A percentile compares a stretch with the other conserved stretches of the same genome.
Evolutionary conservation across 106 monocot species (phyloP).

Genomic region (Agapanthus africanus): DNA sequence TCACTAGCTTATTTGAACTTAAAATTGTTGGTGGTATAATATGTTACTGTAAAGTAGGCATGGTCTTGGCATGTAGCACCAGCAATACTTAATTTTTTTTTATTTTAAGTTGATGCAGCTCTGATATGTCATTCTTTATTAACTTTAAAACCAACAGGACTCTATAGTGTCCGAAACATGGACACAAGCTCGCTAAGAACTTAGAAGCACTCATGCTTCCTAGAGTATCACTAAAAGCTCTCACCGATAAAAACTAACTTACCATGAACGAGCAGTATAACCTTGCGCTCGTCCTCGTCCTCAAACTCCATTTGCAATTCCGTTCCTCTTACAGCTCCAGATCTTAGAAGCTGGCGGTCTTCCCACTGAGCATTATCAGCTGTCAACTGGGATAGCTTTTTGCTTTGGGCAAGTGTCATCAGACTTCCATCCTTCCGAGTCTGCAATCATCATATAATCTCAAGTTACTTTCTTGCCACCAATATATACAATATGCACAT

Average conservation of each 20-base stretch:
- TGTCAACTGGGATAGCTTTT: constrained; percentile 88
- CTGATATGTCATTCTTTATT: no score
- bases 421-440: constrained; percentile 81
- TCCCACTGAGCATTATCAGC: constrained; percentile 99
- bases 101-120: no score
- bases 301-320: constrained; percentile 95
- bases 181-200: no score
- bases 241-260: no score
- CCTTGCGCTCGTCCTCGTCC: constrained; percentile 96
- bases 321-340: constrained; percentile 96
- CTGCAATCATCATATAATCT: constrained; percentile 26
- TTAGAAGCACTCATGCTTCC: not conserved
- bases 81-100: no score
- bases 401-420: constrained; percentile 96
- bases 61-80: no score
- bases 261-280: constrained; percentile 99
- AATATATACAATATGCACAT: no score
- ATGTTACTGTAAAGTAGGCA: no score
- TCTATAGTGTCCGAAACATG: no score
- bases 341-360: constrained; percentile 87
- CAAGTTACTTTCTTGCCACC: not conserved
- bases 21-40: no score
- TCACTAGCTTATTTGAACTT: no score
- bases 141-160: no score
- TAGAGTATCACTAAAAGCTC: not conserved